phyloP scores from a whole-genome alignment of 805 yeast species.

The Sugiyamaella chiloensis region DNA sequence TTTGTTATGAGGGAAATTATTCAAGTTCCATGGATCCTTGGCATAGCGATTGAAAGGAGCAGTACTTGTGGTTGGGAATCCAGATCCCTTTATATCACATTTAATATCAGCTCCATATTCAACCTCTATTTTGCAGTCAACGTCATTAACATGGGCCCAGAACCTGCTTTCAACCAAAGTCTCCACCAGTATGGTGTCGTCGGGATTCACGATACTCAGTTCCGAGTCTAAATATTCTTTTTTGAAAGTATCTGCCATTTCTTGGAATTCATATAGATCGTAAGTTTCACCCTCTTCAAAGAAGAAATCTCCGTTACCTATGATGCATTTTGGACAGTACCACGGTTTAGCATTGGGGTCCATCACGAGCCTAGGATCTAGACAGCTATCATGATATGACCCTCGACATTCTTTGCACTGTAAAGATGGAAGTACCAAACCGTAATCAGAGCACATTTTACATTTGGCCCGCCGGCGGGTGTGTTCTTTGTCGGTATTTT shows the following conservation, averaged over 20 bases:
- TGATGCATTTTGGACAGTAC: conserved; percentile 81
- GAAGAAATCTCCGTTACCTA: conserved; percentile 85
- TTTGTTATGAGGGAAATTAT: conserved; percentile 34
- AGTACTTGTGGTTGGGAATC: conserved; percentile 33
- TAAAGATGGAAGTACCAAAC: conserved; percentile 19
- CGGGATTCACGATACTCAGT: conserved; percentile 16
- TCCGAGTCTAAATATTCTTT: conserved; percentile 38
- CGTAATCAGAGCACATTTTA: conserved; percentile 28
- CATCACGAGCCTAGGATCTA: conserved; percentile 51
- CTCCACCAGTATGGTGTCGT: conserved; percentile 19
- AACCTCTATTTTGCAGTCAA: conserved; percentile 32
- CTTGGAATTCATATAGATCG: conserved; percentile 57
- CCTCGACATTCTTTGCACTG: conserved; percentile 72
- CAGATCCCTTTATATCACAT: conserved; percentile 37
- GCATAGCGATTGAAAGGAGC: conserved; percentile 33
- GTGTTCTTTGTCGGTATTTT: conserved; percentile 8
- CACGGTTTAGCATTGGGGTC: conserved; percentile 57
- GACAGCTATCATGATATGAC: conserved; percentile 64
- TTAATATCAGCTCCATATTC: conserved; percentile 42
- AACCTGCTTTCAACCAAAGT: conserved; percentile 33
- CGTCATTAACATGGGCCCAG: conserved; percentile 35
- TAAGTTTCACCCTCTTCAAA: conserved; percentile 68
- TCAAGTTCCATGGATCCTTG: conserved; percentile 38
- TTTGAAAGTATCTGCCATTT: conserved; percentile 51
- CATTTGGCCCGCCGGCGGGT: conserved; percentile 16